Percentiles rank a stretch among this genome's conserved stretches.
These are phyloP conservation scores for Juglanconis oblonga DNA, from an alignment of 2,329 filamentous ascomycete genomes.

Conservation along the genomic window DNA sequence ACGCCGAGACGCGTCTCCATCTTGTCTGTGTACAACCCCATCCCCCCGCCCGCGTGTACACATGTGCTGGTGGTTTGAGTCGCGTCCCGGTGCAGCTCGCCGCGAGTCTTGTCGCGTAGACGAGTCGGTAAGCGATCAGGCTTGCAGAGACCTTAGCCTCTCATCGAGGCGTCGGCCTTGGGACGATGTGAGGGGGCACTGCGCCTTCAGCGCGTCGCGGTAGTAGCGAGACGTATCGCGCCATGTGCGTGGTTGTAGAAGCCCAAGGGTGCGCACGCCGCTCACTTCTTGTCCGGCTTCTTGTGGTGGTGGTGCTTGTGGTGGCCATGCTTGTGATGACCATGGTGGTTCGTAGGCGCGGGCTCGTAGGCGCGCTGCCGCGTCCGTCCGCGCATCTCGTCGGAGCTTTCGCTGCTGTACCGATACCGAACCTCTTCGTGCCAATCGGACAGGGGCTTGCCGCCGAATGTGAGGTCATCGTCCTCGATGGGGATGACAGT, in stretches of 20 bases:
- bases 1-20: not conserved
- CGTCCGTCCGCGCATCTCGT: slow-evolving; percentile 37
- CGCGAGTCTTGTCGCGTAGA: not conserved
- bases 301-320: slow-evolving; percentile 20
- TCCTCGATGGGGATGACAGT: slow-evolving; percentile 57
- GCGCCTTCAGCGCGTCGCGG: not conserved
- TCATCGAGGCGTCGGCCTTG: too few relatives aligned
- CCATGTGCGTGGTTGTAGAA: not conserved
- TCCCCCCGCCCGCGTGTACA: not conserved
- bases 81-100: not conserved
- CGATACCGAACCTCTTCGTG: slow-evolving; percentile 56
- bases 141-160: too few relatives aligned
- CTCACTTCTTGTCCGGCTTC: slow-evolving; percentile 16
- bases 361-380: slow-evolving; percentile 30
- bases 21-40: not conserved
- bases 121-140: not conserved
- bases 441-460: slow-evolving; percentile 57
- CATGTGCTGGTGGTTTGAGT: not conserved
- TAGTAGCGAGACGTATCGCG: not conserved
- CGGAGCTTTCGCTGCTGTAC: slow-evolving; percentile 35
- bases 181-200: not conserved
- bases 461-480: slow-evolving; percentile 59
- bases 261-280: not conserved
- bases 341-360: not conserved
- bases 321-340: slow-evolving; percentile 21